A percentile compares a stretch with the other conserved stretches of the same genome.
Conservation (phyloP, 176 grass and related monocot species). For the Guadua angustifolia region DNA sequence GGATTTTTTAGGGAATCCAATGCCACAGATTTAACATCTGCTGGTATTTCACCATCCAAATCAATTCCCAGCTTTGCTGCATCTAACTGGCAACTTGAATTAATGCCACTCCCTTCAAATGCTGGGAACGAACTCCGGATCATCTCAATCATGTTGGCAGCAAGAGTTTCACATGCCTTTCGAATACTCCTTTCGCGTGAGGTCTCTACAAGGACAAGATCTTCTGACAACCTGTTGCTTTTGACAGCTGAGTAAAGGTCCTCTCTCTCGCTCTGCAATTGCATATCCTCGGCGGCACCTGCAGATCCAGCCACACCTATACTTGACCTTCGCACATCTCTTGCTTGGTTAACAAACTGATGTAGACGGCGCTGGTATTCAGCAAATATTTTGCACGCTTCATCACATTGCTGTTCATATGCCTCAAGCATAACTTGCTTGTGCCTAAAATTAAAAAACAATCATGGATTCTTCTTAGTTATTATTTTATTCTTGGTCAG, state of each 20-base stretch:
- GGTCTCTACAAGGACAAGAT: conserved; percentile 77
- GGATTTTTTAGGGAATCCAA: conserved; percentile 84
- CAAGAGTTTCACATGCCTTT: conserved; percentile 88
- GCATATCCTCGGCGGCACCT: conserved; percentile 65
- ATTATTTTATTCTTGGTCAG: not conserved
- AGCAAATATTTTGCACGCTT: conserved; percentile 92
- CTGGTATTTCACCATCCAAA: conserved; percentile 81
- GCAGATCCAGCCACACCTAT: conserved; percentile 51
- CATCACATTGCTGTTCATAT: conserved; percentile 91
- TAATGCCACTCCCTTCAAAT: conserved; percentile 93
- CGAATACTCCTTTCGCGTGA: conserved; percentile 70
- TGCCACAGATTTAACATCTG: conserved; percentile 79
- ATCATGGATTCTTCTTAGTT: not conserved
- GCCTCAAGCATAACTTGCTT: conserved; percentile 91
- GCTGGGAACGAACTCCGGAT: conserved; percentile 81
- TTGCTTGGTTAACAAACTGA: conserved; percentile 92
- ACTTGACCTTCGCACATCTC: conserved; percentile 75
- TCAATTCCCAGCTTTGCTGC: conserved; percentile 82
- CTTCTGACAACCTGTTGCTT: conserved; percentile 68
- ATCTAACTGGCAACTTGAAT: conserved; percentile 77
- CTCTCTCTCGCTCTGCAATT: conserved; percentile 64
- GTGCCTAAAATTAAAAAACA: conserved; percentile 62
- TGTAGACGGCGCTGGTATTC: conserved; percentile 92
- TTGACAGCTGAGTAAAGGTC: conserved; percentile 77
- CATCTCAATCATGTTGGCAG: conserved; percentile 75